Percentiles rank a stretch among this genome's conserved stretches.
These are phyloP conservation scores for Aspergillus neotritici DNA, from an alignment of 2,329 filamentous ascomycete species.

Conservation along the genomic window DNA sequence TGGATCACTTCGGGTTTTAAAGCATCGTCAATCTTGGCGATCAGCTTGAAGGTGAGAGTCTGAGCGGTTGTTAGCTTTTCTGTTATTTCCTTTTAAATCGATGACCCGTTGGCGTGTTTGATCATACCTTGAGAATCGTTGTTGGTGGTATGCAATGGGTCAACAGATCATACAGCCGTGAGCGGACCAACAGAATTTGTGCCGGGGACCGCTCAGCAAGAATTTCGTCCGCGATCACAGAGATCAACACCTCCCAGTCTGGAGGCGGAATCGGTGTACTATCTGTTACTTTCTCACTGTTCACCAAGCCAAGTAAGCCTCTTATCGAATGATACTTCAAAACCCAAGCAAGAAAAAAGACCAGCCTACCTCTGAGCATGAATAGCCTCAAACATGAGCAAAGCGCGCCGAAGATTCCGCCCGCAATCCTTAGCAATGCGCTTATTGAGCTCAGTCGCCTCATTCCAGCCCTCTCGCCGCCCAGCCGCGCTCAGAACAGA, in stretches of 20 bases:
- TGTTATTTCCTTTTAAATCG: not conserved
- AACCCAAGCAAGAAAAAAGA: too few relatives aligned
- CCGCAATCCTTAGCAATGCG: constrained; percentile 87
- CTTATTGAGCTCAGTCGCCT: constrained; percentile 67
- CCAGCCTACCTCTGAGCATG: constrained; percentile 87
- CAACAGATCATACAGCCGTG: constrained; percentile 93
- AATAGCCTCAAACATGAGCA: constrained; percentile 96
- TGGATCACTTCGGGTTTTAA: constrained; percentile 88
- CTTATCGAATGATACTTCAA: too few relatives aligned
- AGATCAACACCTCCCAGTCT: constrained; percentile 92
- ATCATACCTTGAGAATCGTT: constrained; percentile 70
- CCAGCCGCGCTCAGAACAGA: constrained; percentile 63
- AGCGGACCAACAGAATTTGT: constrained; percentile 77
- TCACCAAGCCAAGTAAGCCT: not conserved
- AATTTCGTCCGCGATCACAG: constrained; percentile 86
- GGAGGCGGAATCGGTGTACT: constrained; percentile 85
- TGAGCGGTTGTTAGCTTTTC: constrained; percentile 20
- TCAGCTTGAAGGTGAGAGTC: constrained; percentile 88
- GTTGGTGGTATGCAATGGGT: constrained; percentile 96
- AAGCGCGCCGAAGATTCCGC: constrained; percentile 78
- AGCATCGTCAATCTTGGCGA: constrained; percentile 78
- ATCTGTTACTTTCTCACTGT: constrained; percentile 82
- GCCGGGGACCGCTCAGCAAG: constrained; percentile 88
- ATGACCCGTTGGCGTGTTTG: not conserved
- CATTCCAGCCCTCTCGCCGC: constrained; percentile 78